Evolutionary conservation across 805 yeast genomes (phyloP), one percentile per base, ranked within the genome.

Genomic region (Cyberlindnera suaveolens): DNA sequence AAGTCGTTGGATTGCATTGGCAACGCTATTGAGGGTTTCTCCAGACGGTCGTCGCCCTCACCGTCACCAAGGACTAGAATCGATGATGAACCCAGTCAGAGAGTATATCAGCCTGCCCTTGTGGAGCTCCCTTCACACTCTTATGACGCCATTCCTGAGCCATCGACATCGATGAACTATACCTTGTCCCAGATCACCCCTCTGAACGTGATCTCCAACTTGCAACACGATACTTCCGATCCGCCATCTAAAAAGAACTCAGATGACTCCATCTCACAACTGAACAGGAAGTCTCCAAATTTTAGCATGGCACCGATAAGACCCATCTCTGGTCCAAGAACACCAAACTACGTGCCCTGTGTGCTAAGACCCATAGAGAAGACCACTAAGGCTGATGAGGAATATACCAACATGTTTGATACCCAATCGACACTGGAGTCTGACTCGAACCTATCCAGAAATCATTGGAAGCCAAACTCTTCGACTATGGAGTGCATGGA

Each of bases 261-360:
- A 1, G 45, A 51, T 18, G 57, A 52, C 16, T 54, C 58, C 16
- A 48, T 56, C 26, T 36, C 37, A 17, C 30, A 48, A 15, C 44
- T 47, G 14, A 41, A 50, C 1, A 50, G 45, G 29, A 54, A 49
- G 31, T 35, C 36, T 1, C 54, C 55, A 3, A 42, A 51, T 9
- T 50, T 54, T 39, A 48, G 47, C 14, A 37, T 48, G 43, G 46
- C 46, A 1, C 62, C 62, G 10, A 40, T 82, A 17, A 80, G 79
- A 54, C 88, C 83, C 54, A 76, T 85, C 45, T 76, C 81, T 43
- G 80, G 80, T 34, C 83, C 81, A 50, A 71, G 83, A 56, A 79
- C 81, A 44, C 93, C 93, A 10, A 68, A 85, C 65, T 86, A 84
- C 54, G 68, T 82, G 0, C 95, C 95, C 0, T 90, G 93, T 1